Base-by-base conservation (phyloP, 1,139 yeast species). In the Casaregolazyma lundiana region DNA sequence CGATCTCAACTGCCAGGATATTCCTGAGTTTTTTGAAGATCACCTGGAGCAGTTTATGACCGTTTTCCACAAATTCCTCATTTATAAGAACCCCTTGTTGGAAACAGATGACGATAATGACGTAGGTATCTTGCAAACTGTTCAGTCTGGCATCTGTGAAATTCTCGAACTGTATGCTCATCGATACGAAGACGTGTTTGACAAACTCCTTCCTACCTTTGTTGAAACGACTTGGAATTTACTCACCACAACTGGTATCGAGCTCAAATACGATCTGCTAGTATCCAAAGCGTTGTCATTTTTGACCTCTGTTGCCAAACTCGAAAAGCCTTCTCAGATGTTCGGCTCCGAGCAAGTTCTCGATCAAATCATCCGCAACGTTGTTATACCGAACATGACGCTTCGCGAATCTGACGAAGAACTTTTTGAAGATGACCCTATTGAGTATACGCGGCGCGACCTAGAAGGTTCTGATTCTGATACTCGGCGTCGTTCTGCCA, bases 11-110 rank as follows among this genome's bases (percentile, higher is more conserved):
- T 90, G 97, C 67, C 98, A 94, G 68, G 98, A 94, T 68, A 83
- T 94, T 47, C 98, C 99, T 2, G 98, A 90, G 65, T 92, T 90
- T 63, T 94, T 94, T 62, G 99, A 94, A 67, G 98, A 94, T 66
- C 80, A 94, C 63, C 69, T 92, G 70, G 71, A 75, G 43, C 71
- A 70, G 26, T 89, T 95, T 47, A 86, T 94, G 94, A 74, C 73
- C 8, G 77, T 90, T 32, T 73, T 90, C 60, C 95, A 87, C 63
- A 85, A 84, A 64, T 92, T 89, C 63, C 72, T 92, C 51, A 68
- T 75, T 30, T 87, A 81, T 60, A 65, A 71, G 18, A 79, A 80
- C 50, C 70, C 77, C 0, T 53, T 81, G 37, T 62, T 84, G 16
- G 67, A 70, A 0, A 74, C 75, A 38, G 73, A 67, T n/a, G 84